Percentiles rank a stretch among this genome's conserved stretches.
Conservation (phyloP, 139 green algal species). For the Microglena sp. region DNA sequence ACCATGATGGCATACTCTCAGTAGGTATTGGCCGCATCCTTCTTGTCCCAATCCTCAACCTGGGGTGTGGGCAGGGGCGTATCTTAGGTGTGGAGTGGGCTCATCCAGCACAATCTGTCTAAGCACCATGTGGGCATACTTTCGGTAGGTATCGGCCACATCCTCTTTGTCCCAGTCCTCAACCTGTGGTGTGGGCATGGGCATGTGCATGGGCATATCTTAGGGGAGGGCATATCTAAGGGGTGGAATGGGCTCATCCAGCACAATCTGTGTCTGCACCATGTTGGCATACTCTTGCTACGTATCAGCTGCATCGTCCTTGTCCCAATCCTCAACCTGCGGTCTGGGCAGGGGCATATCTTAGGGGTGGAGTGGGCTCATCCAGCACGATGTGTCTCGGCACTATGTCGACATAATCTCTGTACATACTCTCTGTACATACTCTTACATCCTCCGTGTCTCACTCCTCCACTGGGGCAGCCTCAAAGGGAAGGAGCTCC, state of each 20-base stretch:
- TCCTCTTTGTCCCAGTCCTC: neutral
- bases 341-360: neutral
- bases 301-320: constrained; percentile 33
- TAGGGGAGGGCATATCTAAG: too few relatives aligned
- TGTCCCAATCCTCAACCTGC: constrained; percentile 58
- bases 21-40: neutral
- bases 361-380: constrained; percentile 1
- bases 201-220: too few relatives aligned
- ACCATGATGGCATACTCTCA: constrained; percentile 15
- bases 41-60: constrained; percentile 1
- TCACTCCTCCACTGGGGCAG: constrained; percentile 1
- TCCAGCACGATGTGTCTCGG: constrained; percentile 35
- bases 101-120: neutral
- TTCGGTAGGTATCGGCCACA: neutral
- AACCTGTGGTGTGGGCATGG: too few relatives aligned
- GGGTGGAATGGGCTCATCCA: constrained; percentile 17
- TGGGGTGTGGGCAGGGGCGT: neutral
- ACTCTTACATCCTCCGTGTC: neutral
- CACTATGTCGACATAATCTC: constrained; percentile 16
- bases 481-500: too few relatives aligned
- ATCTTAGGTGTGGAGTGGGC: too few relatives aligned
- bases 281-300: constrained; percentile 38
- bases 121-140: neutral
- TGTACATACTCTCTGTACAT: neutral
- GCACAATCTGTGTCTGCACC: constrained; percentile 20